phyloP scores from a whole-genome alignment of 2,329 filamentous ascomycete genomes.

The Thielaviopsis euricoi region DNA sequence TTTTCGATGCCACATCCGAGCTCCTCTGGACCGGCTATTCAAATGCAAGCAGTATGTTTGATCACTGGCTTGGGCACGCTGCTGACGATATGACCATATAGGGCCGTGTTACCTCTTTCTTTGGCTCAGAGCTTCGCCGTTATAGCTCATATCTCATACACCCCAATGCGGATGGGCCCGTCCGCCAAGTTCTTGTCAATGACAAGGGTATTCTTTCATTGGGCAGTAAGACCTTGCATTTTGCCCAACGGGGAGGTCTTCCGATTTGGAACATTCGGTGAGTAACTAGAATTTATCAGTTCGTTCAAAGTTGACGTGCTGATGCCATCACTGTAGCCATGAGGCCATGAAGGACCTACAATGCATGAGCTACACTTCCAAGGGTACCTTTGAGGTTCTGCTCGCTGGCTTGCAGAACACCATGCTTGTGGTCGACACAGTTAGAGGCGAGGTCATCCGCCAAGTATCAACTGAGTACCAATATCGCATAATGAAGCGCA shows the following conservation, averaged over 20 bases:
- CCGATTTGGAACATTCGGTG: slow-evolving; percentile 80
- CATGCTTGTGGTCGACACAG: slow-evolving; percentile 63
- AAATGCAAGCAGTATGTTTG: slow-evolving; percentile 1
- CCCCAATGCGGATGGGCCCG: slow-evolving; percentile 51
- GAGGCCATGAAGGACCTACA: slow-evolving; percentile 53
- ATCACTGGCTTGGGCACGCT: neutral
- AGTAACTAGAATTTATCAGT: slow-evolving; percentile 14
- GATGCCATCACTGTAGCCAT: neutral
- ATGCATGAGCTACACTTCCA: slow-evolving; percentile 92
- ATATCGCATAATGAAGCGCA: slow-evolving; percentile 85
- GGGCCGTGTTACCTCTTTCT: slow-evolving; percentile 82
- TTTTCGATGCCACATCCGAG: slow-evolving; percentile 80
- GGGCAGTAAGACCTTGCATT: slow-evolving; percentile 69
- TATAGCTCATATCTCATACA: slow-evolving; percentile 88
- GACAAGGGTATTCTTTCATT: slow-evolving; percentile 82
- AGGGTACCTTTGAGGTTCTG: slow-evolving; percentile 66
- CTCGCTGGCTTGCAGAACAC: slow-evolving; percentile 72
- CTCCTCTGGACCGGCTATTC: slow-evolving; percentile 77
- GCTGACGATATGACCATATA: slow-evolving; percentile 21
- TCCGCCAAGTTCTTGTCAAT: slow-evolving; percentile 81
- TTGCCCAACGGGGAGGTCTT: slow-evolving; percentile 66
- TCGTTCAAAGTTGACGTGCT: neutral
- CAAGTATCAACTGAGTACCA: slow-evolving; percentile 54
- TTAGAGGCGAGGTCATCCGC: slow-evolving; percentile 56
- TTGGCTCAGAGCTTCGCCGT: slow-evolving; percentile 64